Percentiles rank a stretch among this genome's conserved stretches.
Conservation (phyloP, 2,329 filamentous ascomycete genomes). For the Trichoderma arundinaceum region DNA sequence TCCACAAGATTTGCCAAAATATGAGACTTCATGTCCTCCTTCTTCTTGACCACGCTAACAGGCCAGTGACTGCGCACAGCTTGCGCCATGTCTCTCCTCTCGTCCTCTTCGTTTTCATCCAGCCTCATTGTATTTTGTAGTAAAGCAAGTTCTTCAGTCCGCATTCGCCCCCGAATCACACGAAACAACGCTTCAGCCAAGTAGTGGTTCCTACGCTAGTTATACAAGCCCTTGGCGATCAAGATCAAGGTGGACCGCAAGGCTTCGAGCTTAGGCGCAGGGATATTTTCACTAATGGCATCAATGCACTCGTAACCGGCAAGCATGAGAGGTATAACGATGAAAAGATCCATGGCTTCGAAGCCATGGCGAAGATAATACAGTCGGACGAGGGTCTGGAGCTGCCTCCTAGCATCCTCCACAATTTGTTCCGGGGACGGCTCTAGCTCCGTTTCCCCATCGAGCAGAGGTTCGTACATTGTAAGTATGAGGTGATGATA, state of each 20-base stretch:
- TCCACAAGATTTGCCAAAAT: slow-evolving; percentile 32
- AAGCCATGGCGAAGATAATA: slow-evolving; percentile 38
- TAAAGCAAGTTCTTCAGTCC: slow-evolving; percentile 9
- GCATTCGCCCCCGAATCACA: slow-evolving; percentile 45
- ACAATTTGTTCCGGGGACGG: not conserved
- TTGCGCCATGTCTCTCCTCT: slow-evolving; percentile 35
- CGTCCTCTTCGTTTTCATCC: slow-evolving; percentile 35
- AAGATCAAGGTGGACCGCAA: slow-evolving; percentile 36
- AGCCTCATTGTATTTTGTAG: slow-evolving; percentile 26
- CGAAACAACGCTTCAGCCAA: slow-evolving; percentile 43
- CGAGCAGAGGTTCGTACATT: slow-evolving; percentile 3
- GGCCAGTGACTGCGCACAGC: slow-evolving; percentile 42
- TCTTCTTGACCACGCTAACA: slow-evolving; percentile 40
- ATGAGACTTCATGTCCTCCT: slow-evolving; percentile 37
- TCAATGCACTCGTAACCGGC: slow-evolving; percentile 31
- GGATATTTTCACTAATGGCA: not conserved
- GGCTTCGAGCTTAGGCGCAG: not conserved
- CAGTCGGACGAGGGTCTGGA: slow-evolving; percentile 35
- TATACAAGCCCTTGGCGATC: slow-evolving; percentile 43
- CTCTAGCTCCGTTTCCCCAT: not conserved
- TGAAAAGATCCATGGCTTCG: slow-evolving; percentile 31
- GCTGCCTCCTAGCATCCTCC: not conserved
- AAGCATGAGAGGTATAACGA: slow-evolving; percentile 43
- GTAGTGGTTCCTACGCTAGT: slow-evolving; percentile 45
- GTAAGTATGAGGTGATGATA: not conserved